Percentiles rank a stretch among this genome's conserved stretches.
phyloP scores from a whole-genome alignment of 495 filamentous ascomycete genomes.

The Xylaria scruposa region DNA sequence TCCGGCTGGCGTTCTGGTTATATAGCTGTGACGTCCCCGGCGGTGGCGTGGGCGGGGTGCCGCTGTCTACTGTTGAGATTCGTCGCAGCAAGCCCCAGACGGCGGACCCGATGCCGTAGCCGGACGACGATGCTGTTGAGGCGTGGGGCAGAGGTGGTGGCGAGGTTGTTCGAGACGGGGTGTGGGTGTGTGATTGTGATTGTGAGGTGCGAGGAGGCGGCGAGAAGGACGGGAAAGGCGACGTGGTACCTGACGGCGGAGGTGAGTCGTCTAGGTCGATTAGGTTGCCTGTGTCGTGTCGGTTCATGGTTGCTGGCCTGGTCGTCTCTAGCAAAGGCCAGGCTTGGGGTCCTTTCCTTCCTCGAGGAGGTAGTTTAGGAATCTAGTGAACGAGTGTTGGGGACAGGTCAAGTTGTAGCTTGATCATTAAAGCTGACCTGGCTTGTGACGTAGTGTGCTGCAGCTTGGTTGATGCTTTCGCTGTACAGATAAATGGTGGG shows the following conservation, averaged over 20 bases:
- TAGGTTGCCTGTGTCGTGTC: conserved; percentile 22
- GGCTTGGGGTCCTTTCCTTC: neutral
- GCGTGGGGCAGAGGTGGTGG: conserved; percentile 24
- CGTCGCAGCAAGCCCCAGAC: conserved; percentile 42
- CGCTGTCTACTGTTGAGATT: conserved; percentile 38
- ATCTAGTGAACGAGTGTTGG: neutral
- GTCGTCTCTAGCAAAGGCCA: neutral
- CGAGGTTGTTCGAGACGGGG: conserved; percentile 23
- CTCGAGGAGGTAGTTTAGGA: neutral
- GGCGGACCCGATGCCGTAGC: conserved; percentile 38
- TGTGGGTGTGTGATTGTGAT: conserved; percentile 10
- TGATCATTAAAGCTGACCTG: conserved; percentile 1
- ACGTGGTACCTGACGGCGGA: neutral
- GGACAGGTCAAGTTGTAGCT: neutral
- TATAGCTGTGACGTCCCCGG: conserved; percentile 36
- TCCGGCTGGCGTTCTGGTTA: conserved; percentile 22
- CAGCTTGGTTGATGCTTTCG: neutral
- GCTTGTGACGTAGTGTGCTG: conserved; percentile 16
- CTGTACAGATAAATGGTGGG: conserved; percentile 6
- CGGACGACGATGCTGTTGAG: conserved; percentile 28
- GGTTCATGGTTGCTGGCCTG: conserved; percentile 14
- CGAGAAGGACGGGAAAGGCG: conserved; percentile 7
- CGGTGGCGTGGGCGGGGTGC: conserved; percentile 23
- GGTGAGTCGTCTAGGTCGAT: conserved; percentile 28
- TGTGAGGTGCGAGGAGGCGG: conserved; percentile 22